phyloP scores from a whole-genome alignment of 1,284 basidiomycete genomes.

The Ceraceosorus guamensis region DNA sequence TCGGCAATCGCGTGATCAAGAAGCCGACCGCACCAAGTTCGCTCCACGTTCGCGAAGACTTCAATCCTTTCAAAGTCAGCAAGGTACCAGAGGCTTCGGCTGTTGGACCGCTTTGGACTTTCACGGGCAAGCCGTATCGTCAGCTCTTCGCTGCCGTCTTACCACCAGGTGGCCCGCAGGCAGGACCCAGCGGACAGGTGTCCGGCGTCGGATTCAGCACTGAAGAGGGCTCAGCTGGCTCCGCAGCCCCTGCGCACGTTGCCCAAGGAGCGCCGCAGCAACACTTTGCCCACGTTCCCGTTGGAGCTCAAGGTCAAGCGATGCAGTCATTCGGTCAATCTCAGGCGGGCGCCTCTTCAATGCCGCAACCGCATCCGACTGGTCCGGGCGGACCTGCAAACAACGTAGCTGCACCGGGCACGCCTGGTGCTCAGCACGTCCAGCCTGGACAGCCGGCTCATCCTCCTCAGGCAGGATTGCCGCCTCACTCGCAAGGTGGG shows the following conservation, averaged over 20 bases:
- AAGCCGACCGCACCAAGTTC: slow-evolving; percentile 58
- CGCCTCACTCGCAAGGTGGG: slow-evolving; percentile 6
- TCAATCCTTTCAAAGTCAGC: slow-evolving; percentile 82
- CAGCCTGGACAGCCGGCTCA: slow-evolving; percentile 8
- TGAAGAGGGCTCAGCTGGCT: background rate
- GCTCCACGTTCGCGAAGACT: slow-evolving; percentile 82
- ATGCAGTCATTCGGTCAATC: background rate
- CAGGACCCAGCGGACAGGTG: background rate
- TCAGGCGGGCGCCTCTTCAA: background rate
- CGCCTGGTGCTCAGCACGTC: slow-evolving; percentile 17
- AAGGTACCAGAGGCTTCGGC: slow-evolving; percentile 68
- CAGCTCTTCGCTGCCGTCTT: slow-evolving; percentile 56
- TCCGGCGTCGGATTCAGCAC: slow-evolving; percentile 4
- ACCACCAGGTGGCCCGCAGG: background rate
- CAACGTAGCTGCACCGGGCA: slow-evolving; percentile 16
- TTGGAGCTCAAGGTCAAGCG: background rate
- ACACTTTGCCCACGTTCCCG: background rate
- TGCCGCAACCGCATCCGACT: background rate
- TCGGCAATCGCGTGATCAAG: slow-evolving; percentile 63
- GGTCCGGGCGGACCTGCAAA: slow-evolving; percentile 12
- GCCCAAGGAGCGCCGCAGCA: background rate
- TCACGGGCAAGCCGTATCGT: slow-evolving; percentile 75
- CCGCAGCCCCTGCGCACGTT: background rate
- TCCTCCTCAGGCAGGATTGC: slow-evolving; percentile 8
- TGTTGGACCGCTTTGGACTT: slow-evolving; percentile 70